These are phyloP conservation scores for Debaryomyces hansenii DNA, from an alignment of 805 yeast species.

Conservation along the genomic window DNA sequence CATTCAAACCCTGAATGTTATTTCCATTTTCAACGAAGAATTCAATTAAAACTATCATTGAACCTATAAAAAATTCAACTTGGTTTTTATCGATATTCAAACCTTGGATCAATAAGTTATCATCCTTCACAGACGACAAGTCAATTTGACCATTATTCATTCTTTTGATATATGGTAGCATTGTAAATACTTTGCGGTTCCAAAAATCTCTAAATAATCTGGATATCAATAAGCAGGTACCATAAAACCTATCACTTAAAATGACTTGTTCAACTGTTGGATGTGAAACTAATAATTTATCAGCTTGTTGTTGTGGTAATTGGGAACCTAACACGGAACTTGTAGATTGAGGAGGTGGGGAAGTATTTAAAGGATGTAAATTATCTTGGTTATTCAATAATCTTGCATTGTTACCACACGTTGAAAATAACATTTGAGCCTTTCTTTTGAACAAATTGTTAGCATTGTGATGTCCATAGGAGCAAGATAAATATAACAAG, in stretches of 20 bases:
- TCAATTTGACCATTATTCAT: slow-evolving; percentile 38
- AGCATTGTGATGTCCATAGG: slow-evolving; percentile 55
- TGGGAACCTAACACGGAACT: background rate
- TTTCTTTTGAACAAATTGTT: slow-evolving; percentile 45
- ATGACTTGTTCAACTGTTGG: slow-evolving; percentile 70
- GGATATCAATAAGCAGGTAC: slow-evolving; percentile 74
- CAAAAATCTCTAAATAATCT: slow-evolving; percentile 79
- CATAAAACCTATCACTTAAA: slow-evolving; percentile 88
- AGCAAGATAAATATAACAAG: slow-evolving; percentile 80
- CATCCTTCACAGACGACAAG: slow-evolving; percentile 41
- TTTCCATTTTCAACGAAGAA: slow-evolving; percentile 68
- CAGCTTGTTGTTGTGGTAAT: slow-evolving; percentile 13
- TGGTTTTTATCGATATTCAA: slow-evolving; percentile 48
- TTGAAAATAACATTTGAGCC: slow-evolving; percentile 51
- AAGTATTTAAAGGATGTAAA: slow-evolving; percentile 1
- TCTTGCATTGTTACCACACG: slow-evolving; percentile 55
- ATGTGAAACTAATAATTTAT: slow-evolving; percentile 24
- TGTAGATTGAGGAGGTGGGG: slow-evolving; percentile 3
- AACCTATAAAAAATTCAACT: slow-evolving; percentile 69
- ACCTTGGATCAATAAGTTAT: slow-evolving; percentile 44
- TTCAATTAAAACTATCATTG: slow-evolving; percentile 66
- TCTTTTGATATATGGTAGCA: slow-evolving; percentile 41
- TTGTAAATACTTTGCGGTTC: slow-evolving; percentile 66
- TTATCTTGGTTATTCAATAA: slow-evolving; percentile 22
- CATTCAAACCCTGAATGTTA: slow-evolving; percentile 58